Evolutionary conservation across 306 rosid genomes (phyloP).

Genomic region (Luffa aegyptiaca): DNA sequence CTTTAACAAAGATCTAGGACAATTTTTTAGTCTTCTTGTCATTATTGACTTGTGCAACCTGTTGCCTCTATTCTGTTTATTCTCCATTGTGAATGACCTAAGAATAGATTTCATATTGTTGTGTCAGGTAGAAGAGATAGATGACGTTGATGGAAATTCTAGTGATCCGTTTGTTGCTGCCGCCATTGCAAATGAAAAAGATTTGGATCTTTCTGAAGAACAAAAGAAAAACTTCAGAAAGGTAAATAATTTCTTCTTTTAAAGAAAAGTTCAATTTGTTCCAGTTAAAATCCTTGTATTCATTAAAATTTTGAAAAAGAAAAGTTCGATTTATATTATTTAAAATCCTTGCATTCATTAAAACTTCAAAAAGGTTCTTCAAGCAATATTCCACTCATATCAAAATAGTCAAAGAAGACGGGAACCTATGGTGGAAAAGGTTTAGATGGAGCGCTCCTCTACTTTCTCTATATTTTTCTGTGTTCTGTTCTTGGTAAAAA

Average conservation of each 20-base stretch:
- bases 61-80: neutral
- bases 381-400: neutral
- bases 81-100: neutral
- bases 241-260: constrained; percentile 29
- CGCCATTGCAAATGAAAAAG: constrained; percentile 77
- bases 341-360: neutral
- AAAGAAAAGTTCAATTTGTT: neutral
- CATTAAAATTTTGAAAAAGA: neutral
- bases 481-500: neutral
- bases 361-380: neutral
- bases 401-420: neutral
- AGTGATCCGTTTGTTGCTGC: constrained; percentile 93
- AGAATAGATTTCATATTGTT: neutral
- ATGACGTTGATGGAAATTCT: constrained; percentile 68
- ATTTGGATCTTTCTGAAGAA: constrained; percentile 68
- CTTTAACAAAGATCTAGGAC: neutral
- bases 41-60: neutral
- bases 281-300: neutral
- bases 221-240: constrained; percentile 65
- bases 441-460: neutral
- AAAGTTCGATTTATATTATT: neutral
- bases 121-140: constrained; percentile 90
- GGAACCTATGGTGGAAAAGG: neutral
- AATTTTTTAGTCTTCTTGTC: neutral
- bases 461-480: neutral